Evolutionary conservation across 345 rosid species (phyloP).

Genomic region (Orychophragmus violaceus): DNA sequence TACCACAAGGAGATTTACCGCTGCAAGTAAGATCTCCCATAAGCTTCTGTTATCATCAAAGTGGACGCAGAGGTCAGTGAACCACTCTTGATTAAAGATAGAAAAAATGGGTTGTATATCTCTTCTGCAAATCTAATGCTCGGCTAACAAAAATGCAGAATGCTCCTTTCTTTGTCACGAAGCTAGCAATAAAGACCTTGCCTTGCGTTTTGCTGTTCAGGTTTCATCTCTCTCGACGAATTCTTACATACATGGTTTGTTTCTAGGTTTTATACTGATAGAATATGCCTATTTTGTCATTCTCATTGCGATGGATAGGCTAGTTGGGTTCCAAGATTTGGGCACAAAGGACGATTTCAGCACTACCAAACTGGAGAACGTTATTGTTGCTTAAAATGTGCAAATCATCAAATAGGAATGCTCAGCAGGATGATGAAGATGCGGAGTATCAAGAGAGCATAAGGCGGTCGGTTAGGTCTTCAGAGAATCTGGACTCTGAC

Average conservation of each 20-base stretch:
- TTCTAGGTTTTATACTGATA: not conserved
- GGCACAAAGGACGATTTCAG: conserved; percentile 82
- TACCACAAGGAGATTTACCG: conserved; percentile 82
- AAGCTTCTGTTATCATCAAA: conserved; percentile 49
- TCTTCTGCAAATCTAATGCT: conserved; percentile 14
- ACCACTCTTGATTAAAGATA: not conserved
- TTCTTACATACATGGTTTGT: not conserved
- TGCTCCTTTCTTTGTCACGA: conserved; percentile 85
- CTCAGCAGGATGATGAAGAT: conserved; percentile 54
- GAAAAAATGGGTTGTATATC: too few relatives aligned
- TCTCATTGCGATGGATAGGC: conserved; percentile 57
- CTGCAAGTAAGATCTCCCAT: conserved; percentile 67
- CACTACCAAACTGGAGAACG: conserved; percentile 46
- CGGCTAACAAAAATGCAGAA: conserved; percentile 52
- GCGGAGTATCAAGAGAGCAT: conserved; percentile 45
- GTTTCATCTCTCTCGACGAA: conserved; percentile 30
- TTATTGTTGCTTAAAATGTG: conserved; percentile 10
- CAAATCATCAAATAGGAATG: conserved; percentile 42
- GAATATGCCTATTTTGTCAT: not conserved
- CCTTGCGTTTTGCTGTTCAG: conserved; percentile 90
- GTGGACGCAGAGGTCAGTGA: conserved; percentile 78
- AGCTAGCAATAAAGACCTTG: conserved; percentile 79
- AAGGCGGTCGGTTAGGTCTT: conserved; percentile 58
- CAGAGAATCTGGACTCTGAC: conserved; percentile 55
- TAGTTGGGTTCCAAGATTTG: conserved; percentile 83